A percentile compares a stretch with the other conserved stretches of the same genome.
phyloP scores from a whole-genome alignment of 2,329 filamentous ascomycete genomes.

The Cordyceps farinosa region DNA sequence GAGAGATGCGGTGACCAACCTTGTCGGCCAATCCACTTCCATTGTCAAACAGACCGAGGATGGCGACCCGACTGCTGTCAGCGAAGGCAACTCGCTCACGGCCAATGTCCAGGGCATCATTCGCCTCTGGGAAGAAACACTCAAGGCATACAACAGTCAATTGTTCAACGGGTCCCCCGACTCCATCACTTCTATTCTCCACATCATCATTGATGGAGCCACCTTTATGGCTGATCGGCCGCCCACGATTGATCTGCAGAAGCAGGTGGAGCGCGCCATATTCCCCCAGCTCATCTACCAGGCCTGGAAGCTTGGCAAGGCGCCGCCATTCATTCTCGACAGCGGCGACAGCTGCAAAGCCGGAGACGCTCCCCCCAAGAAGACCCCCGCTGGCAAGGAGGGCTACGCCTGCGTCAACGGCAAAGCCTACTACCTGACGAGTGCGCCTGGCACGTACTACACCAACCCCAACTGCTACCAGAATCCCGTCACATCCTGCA shows the following conservation, averaged over 20 bases:
- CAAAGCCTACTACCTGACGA: neutral
- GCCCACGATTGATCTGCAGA: neutral
- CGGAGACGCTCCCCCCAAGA: neutral
- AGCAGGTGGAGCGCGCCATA: neutral
- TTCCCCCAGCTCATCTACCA: neutral
- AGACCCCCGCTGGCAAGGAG: neutral
- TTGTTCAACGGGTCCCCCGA: neutral
- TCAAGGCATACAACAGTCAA: neutral
- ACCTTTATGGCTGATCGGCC: neutral
- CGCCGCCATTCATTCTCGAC: neutral
- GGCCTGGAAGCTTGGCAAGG: neutral
- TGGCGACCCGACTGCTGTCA: no score
- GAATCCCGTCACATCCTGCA: neutral
- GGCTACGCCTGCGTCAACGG: neutral
- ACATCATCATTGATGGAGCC: neutral
- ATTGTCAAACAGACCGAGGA: no score
- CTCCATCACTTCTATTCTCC: neutral
- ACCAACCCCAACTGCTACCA: neutral
- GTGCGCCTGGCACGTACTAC: neutral
- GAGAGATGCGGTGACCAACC: no score
- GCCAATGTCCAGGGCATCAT: no score
- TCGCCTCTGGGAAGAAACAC: no score
- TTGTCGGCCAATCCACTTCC: no score
- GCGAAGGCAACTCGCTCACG: no score
- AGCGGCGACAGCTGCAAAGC: neutral